phyloP scores from a whole-genome alignment of 495 filamentous ascomycete species.

The Neurospora tetrasperma region DNA sequence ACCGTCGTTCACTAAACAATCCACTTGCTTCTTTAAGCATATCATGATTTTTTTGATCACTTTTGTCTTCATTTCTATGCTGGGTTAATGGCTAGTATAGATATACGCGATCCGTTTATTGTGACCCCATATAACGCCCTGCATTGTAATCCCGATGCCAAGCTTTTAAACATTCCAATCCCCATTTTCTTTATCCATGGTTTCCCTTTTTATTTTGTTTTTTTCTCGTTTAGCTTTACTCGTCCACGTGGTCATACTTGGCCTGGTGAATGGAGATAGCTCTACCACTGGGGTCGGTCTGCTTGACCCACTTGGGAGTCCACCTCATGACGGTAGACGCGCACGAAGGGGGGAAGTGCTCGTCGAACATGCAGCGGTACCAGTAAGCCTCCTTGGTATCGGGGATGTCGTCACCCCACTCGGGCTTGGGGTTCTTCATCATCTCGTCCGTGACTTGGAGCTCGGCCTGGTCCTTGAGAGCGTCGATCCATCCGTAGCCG shows the following conservation, averaged over 20 bases:
- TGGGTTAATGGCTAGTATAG: neutral
- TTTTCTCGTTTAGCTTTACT: neutral
- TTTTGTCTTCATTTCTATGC: neutral
- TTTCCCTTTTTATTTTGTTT: neutral
- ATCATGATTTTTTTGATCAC: neutral
- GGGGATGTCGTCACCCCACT: slow-evolving; percentile 85
- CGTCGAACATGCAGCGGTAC: slow-evolving; percentile 97
- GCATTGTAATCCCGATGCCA: neutral
- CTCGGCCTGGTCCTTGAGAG: slow-evolving; percentile 87
- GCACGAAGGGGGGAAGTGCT: slow-evolving; percentile 89
- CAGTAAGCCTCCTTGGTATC: slow-evolving; percentile 98
- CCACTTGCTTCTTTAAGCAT: neutral
- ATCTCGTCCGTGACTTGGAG: slow-evolving; percentile 85
- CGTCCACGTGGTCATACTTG: slow-evolving; percentile 46
- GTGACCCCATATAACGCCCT: neutral
- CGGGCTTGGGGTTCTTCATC: slow-evolving; percentile 91
- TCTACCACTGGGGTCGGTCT: slow-evolving; percentile 85
- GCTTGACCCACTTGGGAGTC: slow-evolving; percentile 96
- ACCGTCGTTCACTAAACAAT: neutral
- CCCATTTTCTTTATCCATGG: neutral
- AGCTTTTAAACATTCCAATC: neutral
- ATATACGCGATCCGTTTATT: neutral
- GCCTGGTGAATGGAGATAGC: slow-evolving; percentile 60
- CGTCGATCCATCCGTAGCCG: slow-evolving; percentile 98
- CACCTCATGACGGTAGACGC: slow-evolving; percentile 90